Evolutionary conservation across 139 green algal genomes (phyloP).

Genomic region (Gonium pectorale): DNA sequence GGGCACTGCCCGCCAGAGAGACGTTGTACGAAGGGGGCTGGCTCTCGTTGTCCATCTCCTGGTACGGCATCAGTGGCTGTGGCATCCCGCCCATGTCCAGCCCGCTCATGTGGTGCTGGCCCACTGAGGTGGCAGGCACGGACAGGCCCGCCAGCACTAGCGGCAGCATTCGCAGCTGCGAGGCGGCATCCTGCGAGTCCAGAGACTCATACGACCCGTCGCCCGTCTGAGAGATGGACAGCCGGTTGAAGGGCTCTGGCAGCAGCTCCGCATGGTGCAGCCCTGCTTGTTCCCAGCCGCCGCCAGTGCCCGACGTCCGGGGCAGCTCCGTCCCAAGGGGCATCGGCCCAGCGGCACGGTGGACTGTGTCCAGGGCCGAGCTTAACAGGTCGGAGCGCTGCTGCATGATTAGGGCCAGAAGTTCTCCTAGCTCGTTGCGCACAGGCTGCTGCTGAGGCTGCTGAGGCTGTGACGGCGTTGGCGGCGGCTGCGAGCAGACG

Average conservation of each 20-base stretch:
- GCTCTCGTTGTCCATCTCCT: conserved; percentile 24
- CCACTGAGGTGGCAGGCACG: background rate
- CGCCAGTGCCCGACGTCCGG: no score
- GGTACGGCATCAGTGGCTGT: conserved; percentile 41
- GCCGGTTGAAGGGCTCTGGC: no score
- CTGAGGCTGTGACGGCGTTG: no score
- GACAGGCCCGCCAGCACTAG: background rate
- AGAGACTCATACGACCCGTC: no score
- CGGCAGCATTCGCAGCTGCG: background rate
- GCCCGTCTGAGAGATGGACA: no score
- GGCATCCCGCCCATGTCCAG: background rate
- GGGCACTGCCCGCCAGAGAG: conserved; percentile 3
- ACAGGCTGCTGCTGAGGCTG: no score
- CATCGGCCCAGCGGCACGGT: background rate
- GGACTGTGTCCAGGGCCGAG: conserved; percentile 13
- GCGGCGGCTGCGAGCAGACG: no score
- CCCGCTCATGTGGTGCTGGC: no score
- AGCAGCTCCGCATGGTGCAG: no score
- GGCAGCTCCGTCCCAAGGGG: background rate
- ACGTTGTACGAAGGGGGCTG: conserved; percentile 5
- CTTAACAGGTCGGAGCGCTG: conserved; percentile 20
- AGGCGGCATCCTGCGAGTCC: no score
- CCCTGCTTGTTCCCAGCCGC: no score
- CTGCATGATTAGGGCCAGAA: conserved; percentile 1
- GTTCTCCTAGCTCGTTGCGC: background rate